phyloP scores from a whole-genome alignment of 2,329 filamentous ascomycete genomes.

The Delphinella strobiligena region DNA sequence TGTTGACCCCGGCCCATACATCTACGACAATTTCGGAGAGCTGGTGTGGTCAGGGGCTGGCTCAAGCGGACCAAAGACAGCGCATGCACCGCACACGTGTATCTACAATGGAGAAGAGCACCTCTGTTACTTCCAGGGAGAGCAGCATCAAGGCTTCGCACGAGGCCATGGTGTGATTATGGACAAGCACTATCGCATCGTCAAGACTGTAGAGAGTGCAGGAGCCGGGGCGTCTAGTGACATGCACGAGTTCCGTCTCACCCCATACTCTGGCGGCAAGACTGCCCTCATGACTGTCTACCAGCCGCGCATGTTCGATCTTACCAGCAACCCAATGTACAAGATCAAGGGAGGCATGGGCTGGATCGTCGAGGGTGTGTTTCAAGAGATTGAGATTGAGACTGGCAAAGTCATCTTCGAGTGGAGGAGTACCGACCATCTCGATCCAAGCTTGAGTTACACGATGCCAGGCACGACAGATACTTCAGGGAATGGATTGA shows the following conservation, averaged over 20 bases:
- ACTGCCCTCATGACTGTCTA: constrained; percentile 27
- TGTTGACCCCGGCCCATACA: constrained; percentile 37
- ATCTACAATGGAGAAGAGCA: constrained; percentile 36
- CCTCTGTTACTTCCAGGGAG: constrained; percentile 41
- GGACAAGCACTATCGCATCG: constrained; percentile 37
- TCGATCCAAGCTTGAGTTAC: constrained; percentile 37
- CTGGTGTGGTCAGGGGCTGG: constrained; percentile 41
- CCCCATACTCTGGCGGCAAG: constrained; percentile 30
- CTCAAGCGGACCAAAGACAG: constrained; percentile 35
- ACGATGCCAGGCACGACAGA: constrained; percentile 31
- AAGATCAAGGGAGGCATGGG: constrained; percentile 31
- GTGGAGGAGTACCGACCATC: constrained; percentile 46
- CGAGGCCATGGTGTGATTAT: constrained; percentile 41
- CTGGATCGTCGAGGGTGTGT: constrained; percentile 41
- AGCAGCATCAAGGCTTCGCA: constrained; percentile 40
- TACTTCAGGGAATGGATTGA: constrained; percentile 34
- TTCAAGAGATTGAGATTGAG: constrained; percentile 43
- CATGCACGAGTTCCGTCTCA: constrained; percentile 41
- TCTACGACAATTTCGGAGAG: constrained; percentile 39
- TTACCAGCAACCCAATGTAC: constrained; percentile 27
- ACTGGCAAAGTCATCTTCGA: constrained; percentile 46
- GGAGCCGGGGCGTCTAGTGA: constrained; percentile 32
- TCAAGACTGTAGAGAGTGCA: constrained; percentile 31
- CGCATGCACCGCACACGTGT: constrained; percentile 37
- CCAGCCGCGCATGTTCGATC: constrained; percentile 30